phyloP scores from a whole-genome alignment of 352 stramenopile species.

The Globisporangium viniferum region DNA sequence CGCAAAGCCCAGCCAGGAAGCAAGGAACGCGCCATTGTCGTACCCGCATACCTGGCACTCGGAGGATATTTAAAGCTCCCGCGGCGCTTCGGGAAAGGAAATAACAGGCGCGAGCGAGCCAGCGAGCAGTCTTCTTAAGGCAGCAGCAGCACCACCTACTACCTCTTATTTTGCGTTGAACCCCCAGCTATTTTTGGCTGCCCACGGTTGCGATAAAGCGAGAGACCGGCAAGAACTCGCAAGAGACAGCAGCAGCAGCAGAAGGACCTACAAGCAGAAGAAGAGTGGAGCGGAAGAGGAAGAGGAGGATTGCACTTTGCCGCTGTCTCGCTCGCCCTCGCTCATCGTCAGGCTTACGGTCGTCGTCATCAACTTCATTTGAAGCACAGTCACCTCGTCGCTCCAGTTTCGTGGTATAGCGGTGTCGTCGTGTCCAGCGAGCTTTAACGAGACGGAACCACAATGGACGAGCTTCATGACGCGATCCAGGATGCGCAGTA shows the following conservation, averaged over 20 bases:
- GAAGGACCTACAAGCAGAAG: background rate
- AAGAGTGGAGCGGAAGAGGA: background rate
- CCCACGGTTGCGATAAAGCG: background rate
- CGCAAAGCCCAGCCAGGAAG: background rate
- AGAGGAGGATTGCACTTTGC: background rate
- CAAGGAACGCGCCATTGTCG: background rate
- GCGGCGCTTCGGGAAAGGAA: background rate
- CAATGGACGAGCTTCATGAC: constrained; percentile 88
- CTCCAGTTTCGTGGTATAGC: background rate
- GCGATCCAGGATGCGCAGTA: constrained; percentile 89
- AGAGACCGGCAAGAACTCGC: background rate
- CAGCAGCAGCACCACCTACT: background rate
- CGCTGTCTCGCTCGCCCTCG: background rate
- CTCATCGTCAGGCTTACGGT: background rate
- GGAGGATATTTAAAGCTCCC: background rate
- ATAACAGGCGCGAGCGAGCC: background rate
- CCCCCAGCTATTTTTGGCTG: background rate
- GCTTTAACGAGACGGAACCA: background rate
- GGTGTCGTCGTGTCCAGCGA: background rate
- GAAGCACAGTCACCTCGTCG: background rate
- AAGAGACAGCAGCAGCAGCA: background rate
- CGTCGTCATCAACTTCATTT: background rate
- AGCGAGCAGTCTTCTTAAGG: background rate
- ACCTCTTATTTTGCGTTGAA: background rate
- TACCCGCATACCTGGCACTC: background rate